phyloP scores from a whole-genome alignment of 306 rosid species.

The Vicia sativa region DNA sequence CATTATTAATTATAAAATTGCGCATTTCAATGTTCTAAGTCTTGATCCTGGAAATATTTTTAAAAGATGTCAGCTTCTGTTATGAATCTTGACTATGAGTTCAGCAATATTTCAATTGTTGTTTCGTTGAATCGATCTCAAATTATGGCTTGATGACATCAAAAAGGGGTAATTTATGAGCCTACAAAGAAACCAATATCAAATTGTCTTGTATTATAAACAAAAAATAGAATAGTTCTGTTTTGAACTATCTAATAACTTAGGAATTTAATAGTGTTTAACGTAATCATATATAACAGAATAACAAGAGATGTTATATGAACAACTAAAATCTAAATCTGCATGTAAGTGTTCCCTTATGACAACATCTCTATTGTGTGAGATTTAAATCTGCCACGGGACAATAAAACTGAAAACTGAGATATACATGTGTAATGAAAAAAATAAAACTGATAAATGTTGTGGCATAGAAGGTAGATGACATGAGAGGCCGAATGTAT shows the following conservation, averaged over 20 bases:
- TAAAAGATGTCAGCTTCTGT: neutral
- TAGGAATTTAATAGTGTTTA: conserved; percentile 9
- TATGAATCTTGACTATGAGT: neutral
- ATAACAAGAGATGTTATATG: conserved; percentile 19
- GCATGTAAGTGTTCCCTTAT: conserved; percentile 18
- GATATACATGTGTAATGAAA: conserved; percentile 12
- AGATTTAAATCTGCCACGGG: conserved; percentile 22
- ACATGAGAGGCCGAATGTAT: neutral
- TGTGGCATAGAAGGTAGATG: conserved; percentile 29
- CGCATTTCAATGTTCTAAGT: conserved; percentile 12
- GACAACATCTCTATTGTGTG: neutral
- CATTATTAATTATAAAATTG: neutral
- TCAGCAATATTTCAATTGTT: neutral
- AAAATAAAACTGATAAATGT: conserved; percentile 3
- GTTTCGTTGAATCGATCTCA: conserved; percentile 17
- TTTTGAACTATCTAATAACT: conserved; percentile 9
- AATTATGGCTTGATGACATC: conserved; percentile 8
- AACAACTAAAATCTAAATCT: conserved; percentile 37
- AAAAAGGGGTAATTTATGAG: neutral
- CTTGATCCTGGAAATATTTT: neutral
- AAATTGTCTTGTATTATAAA: conserved; percentile 1
- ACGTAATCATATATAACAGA: conserved; percentile 8
- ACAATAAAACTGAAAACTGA: conserved; percentile 16
- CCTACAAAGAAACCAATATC: neutral
- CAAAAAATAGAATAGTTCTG: neutral